phyloP scores from a whole-genome alignment of 2,329 filamentous ascomycete genomes.

The Thelonectria discophora region DNA sequence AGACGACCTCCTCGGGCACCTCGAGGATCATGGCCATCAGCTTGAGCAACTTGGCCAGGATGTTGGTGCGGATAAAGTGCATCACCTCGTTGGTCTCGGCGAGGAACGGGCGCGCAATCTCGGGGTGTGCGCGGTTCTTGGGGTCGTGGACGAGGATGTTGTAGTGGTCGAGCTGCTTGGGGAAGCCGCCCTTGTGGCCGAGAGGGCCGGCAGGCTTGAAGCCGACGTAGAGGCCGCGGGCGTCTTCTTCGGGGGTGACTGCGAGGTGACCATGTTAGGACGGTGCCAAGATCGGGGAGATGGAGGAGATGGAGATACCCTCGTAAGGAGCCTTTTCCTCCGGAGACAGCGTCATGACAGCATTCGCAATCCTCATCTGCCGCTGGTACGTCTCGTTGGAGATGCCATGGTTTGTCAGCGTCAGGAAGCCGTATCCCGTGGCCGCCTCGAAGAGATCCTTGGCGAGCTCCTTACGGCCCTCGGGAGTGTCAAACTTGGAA shows the following conservation, averaged over 20 bases:
- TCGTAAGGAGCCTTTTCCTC: slow-evolving; percentile 43
- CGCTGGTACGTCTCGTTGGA: slow-evolving; percentile 39
- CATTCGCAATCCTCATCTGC: slow-evolving; percentile 42
- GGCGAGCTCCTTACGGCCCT: slow-evolving; percentile 40
- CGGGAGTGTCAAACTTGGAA: slow-evolving; percentile 41
- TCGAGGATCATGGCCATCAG: slow-evolving; percentile 51
- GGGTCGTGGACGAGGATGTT: slow-evolving; percentile 35
- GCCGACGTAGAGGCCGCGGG: slow-evolving; percentile 42
- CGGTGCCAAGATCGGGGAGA: background rate
- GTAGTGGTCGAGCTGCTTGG: slow-evolving; percentile 31
- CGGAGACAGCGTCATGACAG: slow-evolving; percentile 40
- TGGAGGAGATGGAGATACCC: slow-evolving; percentile 17
- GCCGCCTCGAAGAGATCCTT: slow-evolving; percentile 42
- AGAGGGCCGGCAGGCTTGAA: slow-evolving; percentile 41
- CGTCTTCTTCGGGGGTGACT: slow-evolving; percentile 44
- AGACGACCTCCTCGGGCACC: slow-evolving; percentile 49
- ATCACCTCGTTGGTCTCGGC: slow-evolving; percentile 42
- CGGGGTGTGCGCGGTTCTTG: slow-evolving; percentile 37
- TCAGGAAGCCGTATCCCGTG: slow-evolving; percentile 41
- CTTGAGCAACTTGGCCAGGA: slow-evolving; percentile 47
- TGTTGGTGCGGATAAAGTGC: slow-evolving; percentile 40
- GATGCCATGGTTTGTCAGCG: slow-evolving; percentile 41
- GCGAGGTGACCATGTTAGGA: background rate
- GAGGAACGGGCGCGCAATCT: slow-evolving; percentile 34
- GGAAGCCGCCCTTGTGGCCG: slow-evolving; percentile 27